Evolutionary conservation across 768 basidiomycete species (phyloP).

Genomic region (Auricularia auricula-judae): DNA sequence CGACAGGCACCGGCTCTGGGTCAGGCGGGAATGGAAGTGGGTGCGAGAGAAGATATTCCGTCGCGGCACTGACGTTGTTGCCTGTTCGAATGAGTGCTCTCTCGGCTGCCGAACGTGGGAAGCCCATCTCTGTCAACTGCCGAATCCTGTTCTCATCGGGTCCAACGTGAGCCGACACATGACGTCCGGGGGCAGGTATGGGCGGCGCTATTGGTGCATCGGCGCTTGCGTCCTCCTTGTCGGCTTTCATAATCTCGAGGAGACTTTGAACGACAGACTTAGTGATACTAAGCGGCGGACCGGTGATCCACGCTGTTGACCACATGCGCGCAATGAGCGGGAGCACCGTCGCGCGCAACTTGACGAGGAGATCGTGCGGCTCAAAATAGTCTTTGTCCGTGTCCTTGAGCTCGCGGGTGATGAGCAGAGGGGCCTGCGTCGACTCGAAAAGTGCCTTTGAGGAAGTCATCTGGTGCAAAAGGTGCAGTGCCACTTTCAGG

Average conservation of each 20-base stretch:
- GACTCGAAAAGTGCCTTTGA: constrained; percentile 78
- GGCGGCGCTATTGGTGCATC: constrained; percentile 13
- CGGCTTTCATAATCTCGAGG: constrained; percentile 70
- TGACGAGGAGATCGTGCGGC: constrained; percentile 78
- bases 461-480: constrained; percentile 66
- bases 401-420: constrained; percentile 68
- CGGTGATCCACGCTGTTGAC: constrained; percentile 73
- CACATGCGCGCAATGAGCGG: constrained; percentile 63
- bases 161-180: constrained; percentile 26
- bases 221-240: constrained; percentile 56
- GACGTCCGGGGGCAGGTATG: constrained; percentile 19
- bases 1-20: constrained; percentile 27
- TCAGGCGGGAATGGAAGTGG: constrained; percentile 71
- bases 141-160: constrained; percentile 71
- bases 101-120: constrained; percentile 78
- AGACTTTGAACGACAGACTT: constrained; percentile 67
- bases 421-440: constrained; percentile 61
- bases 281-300: constrained; percentile 62
- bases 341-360: constrained; percentile 56
- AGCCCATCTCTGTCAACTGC: constrained; percentile 94
- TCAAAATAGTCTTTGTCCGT: constrained; percentile 74
- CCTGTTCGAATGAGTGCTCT: constrained; percentile 72
- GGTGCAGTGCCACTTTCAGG: constrained; percentile 67
- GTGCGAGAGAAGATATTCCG: constrained; percentile 75
- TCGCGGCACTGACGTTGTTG: constrained; percentile 83